A percentile compares a stretch with the other conserved stretches of the same genome.
Conservation (phyloP, 2,329 filamentous ascomycete species). For the Alternaria dauci region DNA sequence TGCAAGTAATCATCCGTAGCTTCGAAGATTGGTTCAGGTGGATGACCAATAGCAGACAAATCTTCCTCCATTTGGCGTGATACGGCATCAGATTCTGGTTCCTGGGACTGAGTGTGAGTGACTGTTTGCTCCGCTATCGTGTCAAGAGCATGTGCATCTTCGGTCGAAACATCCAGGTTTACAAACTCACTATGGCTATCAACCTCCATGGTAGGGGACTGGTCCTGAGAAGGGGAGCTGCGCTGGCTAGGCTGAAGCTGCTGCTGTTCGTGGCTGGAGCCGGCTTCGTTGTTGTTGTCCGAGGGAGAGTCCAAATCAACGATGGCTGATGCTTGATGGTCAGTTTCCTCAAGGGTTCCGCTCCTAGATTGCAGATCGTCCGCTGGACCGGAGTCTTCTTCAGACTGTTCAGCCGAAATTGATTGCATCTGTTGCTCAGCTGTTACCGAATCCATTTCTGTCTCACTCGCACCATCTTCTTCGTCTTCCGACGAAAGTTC, state of each 20-base stretch:
- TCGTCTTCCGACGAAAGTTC: constrained; percentile 23
- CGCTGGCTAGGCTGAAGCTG: background rate
- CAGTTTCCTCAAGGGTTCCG: background rate
- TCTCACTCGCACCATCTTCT: background rate
- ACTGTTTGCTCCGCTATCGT: constrained; percentile 1
- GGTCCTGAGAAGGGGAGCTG: background rate
- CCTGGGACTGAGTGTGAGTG: constrained; percentile 15
- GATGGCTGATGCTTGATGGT: constrained; percentile 20
- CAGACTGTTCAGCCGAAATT: background rate
- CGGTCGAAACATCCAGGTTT: constrained; percentile 17
- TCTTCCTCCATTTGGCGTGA: constrained; percentile 2
- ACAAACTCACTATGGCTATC: constrained; percentile 21
- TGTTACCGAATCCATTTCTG: background rate
- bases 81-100: background rate
- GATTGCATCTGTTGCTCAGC: background rate
- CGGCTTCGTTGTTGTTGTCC: constrained; percentile 7
- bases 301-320: constrained; percentile 37
- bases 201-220: constrained; percentile 2
- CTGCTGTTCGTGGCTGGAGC: background rate
- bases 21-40: constrained; percentile 14
- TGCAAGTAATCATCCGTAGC: constrained; percentile 17
- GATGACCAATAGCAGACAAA: background rate
- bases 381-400: background rate
- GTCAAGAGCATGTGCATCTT: background rate
- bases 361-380: background rate